phyloP scores from a whole-genome alignment of 768 basidiomycete genomes.

The Xerocomus spinulosus region DNA sequence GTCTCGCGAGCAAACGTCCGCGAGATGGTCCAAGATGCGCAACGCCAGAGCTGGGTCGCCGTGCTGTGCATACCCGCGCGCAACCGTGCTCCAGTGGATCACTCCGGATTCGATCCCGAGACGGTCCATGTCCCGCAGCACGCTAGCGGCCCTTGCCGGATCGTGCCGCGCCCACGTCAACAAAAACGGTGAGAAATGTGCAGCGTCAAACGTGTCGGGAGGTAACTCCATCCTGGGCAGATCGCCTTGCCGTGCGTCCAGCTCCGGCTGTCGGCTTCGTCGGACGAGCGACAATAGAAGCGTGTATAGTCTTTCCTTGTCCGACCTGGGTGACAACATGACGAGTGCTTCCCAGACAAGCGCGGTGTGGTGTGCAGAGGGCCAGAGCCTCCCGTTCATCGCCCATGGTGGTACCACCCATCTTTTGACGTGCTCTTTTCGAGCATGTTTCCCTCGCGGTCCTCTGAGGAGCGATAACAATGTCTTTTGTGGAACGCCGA shows the following conservation, averaged over 20 bases:
- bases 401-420: background rate
- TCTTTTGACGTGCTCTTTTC: background rate
- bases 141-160: conserved; percentile 31
- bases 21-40: conserved; percentile 41
- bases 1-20: conserved; percentile 7
- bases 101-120: conserved; percentile 43
- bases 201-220: conserved; percentile 30
- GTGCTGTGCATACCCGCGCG: conserved; percentile 40
- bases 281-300: conserved; percentile 33
- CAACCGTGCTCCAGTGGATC: conserved; percentile 49
- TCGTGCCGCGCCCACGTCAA: conserved; percentile 32
- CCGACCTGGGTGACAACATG: conserved; percentile 12
- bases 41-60: conserved; percentile 37
- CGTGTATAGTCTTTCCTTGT: conserved; percentile 39
- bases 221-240: conserved; percentile 15
- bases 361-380: conserved; percentile 30
- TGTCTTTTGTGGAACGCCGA: conserved; percentile 46
- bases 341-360: conserved; percentile 34
- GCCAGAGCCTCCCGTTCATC: conserved; percentile 28
- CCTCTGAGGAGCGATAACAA: conserved; percentile 14
- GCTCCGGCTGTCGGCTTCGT: conserved; percentile 1
- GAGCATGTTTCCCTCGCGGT: conserved; percentile 4
- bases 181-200: conserved; percentile 54
- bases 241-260: background rate
- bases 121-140: conserved; percentile 51